A percentile compares a stretch with the other conserved stretches of the same genome.
Evolutionary conservation across 257 asterid species (phyloP).

Genomic region (Primulina huaijiensis): DNA sequence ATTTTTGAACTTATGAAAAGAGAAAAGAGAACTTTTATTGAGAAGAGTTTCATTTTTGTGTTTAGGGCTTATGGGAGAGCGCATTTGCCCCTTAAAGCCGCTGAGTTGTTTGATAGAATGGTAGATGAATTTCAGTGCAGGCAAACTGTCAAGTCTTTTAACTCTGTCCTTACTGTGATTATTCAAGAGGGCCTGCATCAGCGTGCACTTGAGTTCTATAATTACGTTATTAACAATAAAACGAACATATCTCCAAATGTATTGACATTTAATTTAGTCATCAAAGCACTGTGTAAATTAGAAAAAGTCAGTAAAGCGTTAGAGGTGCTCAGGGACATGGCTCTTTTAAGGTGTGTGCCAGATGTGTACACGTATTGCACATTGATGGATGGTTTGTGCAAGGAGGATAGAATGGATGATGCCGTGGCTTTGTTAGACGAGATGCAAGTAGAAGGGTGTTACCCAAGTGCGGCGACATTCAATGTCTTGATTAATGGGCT

Average conservation of each 20-base stretch:
- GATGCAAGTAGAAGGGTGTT: conserved; percentile 89
- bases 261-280: conserved; percentile 71
- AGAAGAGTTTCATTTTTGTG: conserved; percentile 60
- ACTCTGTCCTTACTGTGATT: conserved; percentile 77
- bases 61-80: conserved; percentile 83
- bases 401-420: conserved; percentile 72
- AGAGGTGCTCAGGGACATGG: conserved; percentile 71
- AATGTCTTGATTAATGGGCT: conserved; percentile 86
- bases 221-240: conserved; percentile 35
- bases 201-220: conserved; percentile 64
- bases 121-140: conserved; percentile 68
- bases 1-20: conserved; percentile 63
- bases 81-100: conserved; percentile 53
- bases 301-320: conserved; percentile 55
- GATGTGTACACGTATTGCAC: conserved; percentile 86
- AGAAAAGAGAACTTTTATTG: conserved; percentile 61
- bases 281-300: conserved; percentile 69
- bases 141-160: conserved; percentile 74
- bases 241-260: conserved; percentile 51
- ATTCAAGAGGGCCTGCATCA: conserved; percentile 54
- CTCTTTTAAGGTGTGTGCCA: conserved; percentile 43
- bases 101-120: conserved; percentile 64
- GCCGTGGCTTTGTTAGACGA: conserved; percentile 89
- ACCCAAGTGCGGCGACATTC: conserved; percentile 55
- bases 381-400: conserved; percentile 95